Base-by-base conservation (phyloP, 2,329 filamentous ascomycete genomes). In the Alternaria sp. region DNA sequence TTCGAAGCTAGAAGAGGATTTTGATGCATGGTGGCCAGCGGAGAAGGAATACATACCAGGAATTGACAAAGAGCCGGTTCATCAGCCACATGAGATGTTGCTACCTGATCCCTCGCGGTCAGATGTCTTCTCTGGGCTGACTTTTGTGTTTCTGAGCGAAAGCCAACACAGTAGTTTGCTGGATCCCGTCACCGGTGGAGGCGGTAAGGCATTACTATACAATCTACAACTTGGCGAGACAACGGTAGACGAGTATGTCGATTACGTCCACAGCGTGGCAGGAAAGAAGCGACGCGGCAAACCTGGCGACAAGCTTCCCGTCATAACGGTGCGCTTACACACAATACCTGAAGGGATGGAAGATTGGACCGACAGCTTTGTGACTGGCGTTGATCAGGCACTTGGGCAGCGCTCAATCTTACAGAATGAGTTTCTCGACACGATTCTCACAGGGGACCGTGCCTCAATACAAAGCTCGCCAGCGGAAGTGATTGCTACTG, bases 401-500 rank as follows among this genome's bases (percentile, higher is more conserved):
- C 85, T 96, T 12, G 90, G 93, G 64, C 93, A 97, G 76, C 88
- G 93, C 5, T 89, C 93, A 3, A 90, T 97, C 57, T 89, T 95
- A 70, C 93, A 97, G 74, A 93, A 91, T 61, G 94, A 97, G 71
- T 97, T 99, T 66, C 85, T 99, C 3, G 93, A 97, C 77, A 92
- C 92, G 1, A 96, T 99, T 49, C 81, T 98, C 26, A 89, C 85
- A n/a, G 91, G 91, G 54, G 90, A 98, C 80, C 88, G 93, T 7
- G 88, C 86, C 62, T 85, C 87, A 46, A 83, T 98, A 19, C 89
- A 92, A 61, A 87, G 89, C 40, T 86, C 89, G 6, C 85, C 96
- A 6, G 79, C 81, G 12, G 79, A 81, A 3, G 85, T 69, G 11
- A 57, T 56, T 15, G 67, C 73, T 6, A 76, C 63, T 40, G 68